Percentiles rank a stretch among this genome's conserved stretches.
Conservation (phyloP, 2,329 filamentous ascomycete genomes). For the Aureobasidium sp. region DNA sequence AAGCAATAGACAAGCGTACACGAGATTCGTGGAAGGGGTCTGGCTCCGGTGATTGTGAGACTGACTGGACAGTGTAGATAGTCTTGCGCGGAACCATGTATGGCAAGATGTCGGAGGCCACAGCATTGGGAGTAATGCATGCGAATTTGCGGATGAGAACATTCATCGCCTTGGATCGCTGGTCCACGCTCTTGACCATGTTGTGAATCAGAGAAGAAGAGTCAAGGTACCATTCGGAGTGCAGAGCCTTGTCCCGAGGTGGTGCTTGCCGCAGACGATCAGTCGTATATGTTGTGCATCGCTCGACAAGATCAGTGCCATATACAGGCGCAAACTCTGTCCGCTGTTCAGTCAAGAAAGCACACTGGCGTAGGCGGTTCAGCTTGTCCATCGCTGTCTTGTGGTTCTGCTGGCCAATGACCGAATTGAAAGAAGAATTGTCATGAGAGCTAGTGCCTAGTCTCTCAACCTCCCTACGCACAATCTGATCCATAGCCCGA, state of each 20-base stretch:
- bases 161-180: conserved; percentile 65
- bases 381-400: conserved; percentile 59
- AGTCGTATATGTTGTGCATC: conserved; percentile 55
- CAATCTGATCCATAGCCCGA: conserved; percentile 58
- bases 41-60: conserved; percentile 19
- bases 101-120: conserved; percentile 67
- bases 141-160: conserved; percentile 77
- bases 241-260: conserved; percentile 40
- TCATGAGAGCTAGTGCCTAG: conserved; percentile 49
- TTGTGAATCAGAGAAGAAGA: conserved; percentile 55
- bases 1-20: conserved; percentile 88
- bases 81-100: conserved; percentile 35
- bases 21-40: conserved; percentile 93
- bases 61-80: conserved; percentile 43
- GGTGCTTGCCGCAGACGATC: conserved; percentile 53
- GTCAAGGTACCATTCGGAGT: conserved; percentile 68
- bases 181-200: conserved; percentile 65
- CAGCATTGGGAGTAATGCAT: conserved; percentile 82
- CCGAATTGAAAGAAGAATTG: conserved; percentile 59
- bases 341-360: conserved; percentile 72
- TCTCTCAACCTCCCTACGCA: conserved; percentile 58
- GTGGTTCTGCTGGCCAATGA: conserved; percentile 65
- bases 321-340: conserved; percentile 76
- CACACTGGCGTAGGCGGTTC: conserved; percentile 70
- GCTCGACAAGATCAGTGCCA: conserved; percentile 67